Percentiles rank a stretch among this genome's conserved stretches.
Evolutionary conservation across 2,329 filamentous ascomycete species (phyloP).

Genomic region (Pochonia chlamydosporia): DNA sequence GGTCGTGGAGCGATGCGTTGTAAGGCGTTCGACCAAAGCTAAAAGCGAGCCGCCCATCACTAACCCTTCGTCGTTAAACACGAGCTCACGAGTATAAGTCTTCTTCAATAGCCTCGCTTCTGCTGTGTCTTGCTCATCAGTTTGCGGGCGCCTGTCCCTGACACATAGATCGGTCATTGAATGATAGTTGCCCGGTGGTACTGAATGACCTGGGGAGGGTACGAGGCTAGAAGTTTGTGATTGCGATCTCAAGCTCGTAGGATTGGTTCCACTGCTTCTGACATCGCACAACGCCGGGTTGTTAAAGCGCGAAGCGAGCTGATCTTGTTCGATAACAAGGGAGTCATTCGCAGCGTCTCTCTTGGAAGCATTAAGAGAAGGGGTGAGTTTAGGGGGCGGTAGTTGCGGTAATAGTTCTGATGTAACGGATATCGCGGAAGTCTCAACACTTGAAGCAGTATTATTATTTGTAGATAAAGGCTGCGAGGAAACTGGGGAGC

Average conservation of each 20-base stretch:
- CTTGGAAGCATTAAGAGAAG: constrained; percentile 42
- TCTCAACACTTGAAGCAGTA: constrained; percentile 33
- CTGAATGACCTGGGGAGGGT: constrained; percentile 69
- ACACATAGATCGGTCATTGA: constrained; percentile 65
- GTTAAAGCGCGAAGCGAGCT: constrained; percentile 54
- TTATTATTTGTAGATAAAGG: constrained; percentile 38
- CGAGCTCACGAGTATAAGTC: constrained; percentile 84
- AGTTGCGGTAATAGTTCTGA: constrained; percentile 48
- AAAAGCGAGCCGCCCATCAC: constrained; percentile 88
- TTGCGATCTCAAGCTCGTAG: constrained; percentile 70
- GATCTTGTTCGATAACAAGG: constrained; percentile 43
- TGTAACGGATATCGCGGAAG: constrained; percentile 42
- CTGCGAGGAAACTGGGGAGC: constrained; percentile 33
- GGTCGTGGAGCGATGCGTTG: constrained; percentile 85
- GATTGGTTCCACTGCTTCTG: constrained; percentile 72
- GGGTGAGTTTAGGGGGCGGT: no score
- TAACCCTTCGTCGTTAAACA: constrained; percentile 90
- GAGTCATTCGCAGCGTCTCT: constrained; percentile 38
- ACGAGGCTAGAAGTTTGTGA: constrained; percentile 83
- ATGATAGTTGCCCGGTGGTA: constrained; percentile 50
- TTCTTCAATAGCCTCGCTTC: constrained; percentile 82
- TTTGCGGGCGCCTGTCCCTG: constrained; percentile 59
- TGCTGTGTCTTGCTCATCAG: constrained; percentile 71
- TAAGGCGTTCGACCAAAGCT: constrained; percentile 89
- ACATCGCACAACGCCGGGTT: constrained; percentile 71